Percentiles rank a stretch among this genome's conserved stretches.
These are phyloP conservation scores for Nepenthes gracilis DNA, from an alignment of 148 eudicot genomes.

Conservation along the genomic window DNA sequence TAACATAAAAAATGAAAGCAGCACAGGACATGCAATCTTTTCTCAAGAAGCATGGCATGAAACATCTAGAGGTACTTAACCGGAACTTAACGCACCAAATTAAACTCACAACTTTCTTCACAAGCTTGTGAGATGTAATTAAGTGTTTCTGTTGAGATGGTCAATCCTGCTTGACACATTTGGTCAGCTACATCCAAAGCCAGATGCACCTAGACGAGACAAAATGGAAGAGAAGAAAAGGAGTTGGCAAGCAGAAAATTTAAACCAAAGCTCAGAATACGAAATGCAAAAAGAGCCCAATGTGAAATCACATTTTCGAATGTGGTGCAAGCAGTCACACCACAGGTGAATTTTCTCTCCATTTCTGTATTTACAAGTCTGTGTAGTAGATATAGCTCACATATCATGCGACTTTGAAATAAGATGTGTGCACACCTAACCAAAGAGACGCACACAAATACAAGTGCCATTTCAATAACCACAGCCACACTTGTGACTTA, in stretches of 20 bases:
- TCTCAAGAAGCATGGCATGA: no score
- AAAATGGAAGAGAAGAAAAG: background rate
- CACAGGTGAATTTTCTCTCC: no score
- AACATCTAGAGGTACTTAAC: background rate
- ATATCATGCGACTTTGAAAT: no score
- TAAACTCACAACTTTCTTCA: constrained; percentile 53
- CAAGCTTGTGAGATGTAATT: constrained; percentile 59
- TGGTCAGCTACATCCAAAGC: constrained; percentile 69
- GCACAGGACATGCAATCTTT: no score
- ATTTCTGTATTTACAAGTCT: no score
- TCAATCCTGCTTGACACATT: constrained; percentile 49
- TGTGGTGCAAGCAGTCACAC: no score
- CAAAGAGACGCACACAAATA: no score
- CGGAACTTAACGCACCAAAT: constrained; percentile 46
- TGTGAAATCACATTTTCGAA: no score
- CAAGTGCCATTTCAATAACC: background rate
- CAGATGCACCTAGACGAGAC: constrained; percentile 40
- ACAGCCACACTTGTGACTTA: constrained; percentile 5
- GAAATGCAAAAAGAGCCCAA: background rate
- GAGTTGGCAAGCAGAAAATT: background rate
- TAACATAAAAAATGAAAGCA: no score
- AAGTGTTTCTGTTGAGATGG: constrained; percentile 33
- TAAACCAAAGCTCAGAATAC: background rate
- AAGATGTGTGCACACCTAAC: no score
- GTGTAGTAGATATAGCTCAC: no score